These are phyloP conservation scores for Paragyromitra xinjiangensis DNA, from an alignment of 495 filamentous ascomycete genomes.

Conservation along the genomic window DNA sequence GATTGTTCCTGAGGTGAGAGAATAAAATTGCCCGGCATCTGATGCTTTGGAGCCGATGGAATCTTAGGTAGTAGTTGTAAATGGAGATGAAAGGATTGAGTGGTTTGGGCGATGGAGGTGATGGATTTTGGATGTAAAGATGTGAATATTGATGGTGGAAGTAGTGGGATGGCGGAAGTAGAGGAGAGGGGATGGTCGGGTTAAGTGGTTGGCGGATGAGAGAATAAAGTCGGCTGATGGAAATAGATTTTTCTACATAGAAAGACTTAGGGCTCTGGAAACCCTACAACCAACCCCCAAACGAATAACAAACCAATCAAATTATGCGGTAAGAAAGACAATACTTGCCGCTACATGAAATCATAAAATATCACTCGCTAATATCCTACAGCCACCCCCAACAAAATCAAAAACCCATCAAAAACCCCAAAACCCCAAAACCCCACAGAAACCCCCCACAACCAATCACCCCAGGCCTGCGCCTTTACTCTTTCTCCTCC, in stretches of 20 bases:
- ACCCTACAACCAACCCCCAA: background rate
- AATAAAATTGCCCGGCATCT: no score
- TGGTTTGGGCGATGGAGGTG: no score
- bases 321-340: background rate
- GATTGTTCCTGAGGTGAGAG: no score
- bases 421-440: slow-evolving; percentile 3
- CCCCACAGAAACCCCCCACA: background rate
- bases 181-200: background rate
- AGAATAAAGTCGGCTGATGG: background rate
- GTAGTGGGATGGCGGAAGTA: background rate
- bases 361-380: slow-evolving; percentile 13
- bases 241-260: background rate
- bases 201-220: background rate
- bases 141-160: background rate
- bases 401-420: background rate
- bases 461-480: slow-evolving; percentile 15
- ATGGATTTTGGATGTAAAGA: background rate
- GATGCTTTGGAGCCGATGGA: no score
- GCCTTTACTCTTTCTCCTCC: slow-evolving; percentile 41
- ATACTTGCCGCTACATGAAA: background rate
- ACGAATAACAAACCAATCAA: background rate
- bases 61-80: background rate
- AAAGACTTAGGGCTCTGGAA: background rate
- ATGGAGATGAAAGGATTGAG: background rate
- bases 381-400: background rate